These are phyloP conservation scores for Verticillium albo-atrum DNA, from an alignment of 2,329 filamentous ascomycete genomes.

Conservation along the genomic window DNA sequence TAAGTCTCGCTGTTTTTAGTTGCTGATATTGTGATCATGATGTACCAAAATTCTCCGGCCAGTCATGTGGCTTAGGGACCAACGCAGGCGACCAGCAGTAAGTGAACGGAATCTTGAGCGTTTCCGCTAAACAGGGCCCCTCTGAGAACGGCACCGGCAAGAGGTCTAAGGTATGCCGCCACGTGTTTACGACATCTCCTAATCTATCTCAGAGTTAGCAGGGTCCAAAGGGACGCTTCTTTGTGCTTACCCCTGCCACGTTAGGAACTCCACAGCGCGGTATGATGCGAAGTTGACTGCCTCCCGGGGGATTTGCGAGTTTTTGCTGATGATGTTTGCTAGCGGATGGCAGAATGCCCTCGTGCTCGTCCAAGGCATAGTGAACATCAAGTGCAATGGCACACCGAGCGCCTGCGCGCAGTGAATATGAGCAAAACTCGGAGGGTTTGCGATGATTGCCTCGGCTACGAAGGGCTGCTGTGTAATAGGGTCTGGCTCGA, in stretches of 20 bases:
- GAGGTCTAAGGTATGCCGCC: slow-evolving; percentile 59
- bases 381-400: slow-evolving; percentile 39
- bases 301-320: slow-evolving; percentile 44
- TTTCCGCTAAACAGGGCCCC: slow-evolving; percentile 64
- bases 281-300: slow-evolving; percentile 66
- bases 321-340: slow-evolving; percentile 61
- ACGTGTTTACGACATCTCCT: neutral
- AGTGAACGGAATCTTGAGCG: slow-evolving; percentile 65
- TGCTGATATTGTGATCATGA: neutral
- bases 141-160: slow-evolving; percentile 66
- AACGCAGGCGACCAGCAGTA: slow-evolving; percentile 73
- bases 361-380: slow-evolving; percentile 71
- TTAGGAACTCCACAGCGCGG: slow-evolving; percentile 66
- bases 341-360: slow-evolving; percentile 68
- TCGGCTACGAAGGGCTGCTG: slow-evolving; percentile 34
- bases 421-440: slow-evolving; percentile 37
- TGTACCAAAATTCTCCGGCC: slow-evolving; percentile 54
- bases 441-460: slow-evolving; percentile 41
- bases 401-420: slow-evolving; percentile 35
- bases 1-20: neutral
- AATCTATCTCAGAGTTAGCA: slow-evolving; percentile 20
- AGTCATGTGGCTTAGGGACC: slow-evolving; percentile 62
- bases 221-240: too few species aligned
- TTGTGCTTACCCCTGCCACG: slow-evolving; percentile 56
- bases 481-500: slow-evolving; percentile 6